Conservation (phyloP, 345 rosid species). For the Aegle marmelos region DNA sequence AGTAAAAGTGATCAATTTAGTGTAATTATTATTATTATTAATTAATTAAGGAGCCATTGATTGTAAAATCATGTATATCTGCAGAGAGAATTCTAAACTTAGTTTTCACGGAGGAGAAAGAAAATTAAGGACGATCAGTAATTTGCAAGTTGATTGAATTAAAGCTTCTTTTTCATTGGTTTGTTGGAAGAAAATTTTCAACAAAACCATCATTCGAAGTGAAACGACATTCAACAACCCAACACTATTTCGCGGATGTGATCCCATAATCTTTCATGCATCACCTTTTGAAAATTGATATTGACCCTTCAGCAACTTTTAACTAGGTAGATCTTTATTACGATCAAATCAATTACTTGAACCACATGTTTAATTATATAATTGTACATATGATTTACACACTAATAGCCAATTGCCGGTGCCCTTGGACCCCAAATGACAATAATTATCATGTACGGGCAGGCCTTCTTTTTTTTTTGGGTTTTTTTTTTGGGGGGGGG, state of each 20-base stretch:
- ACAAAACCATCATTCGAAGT: neutral
- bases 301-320: neutral
- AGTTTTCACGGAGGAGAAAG: neutral
- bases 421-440: too few relatives aligned
- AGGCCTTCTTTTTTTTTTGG: too few relatives aligned
- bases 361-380: neutral
- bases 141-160: neutral
- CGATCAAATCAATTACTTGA: neutral
- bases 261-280: neutral
- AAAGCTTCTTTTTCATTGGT: neutral
- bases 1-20: neutral
- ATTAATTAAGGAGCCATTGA: neutral
- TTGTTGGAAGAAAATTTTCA: neutral
- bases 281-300: neutral
- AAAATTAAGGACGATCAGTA: neutral
- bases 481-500: too few relatives aligned
- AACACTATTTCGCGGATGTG: neutral
- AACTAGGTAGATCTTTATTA: neutral
- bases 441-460: too few relatives aligned
- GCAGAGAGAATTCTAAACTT: neutral
- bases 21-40: neutral
- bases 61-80: neutral
- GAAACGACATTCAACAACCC: constrained; percentile 3
- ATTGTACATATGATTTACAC: too few relatives aligned
- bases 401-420: too few relatives aligned